phyloP scores from a whole-genome alignment of 2,329 filamentous ascomycete genomes.

The Leptodontidium sp. region DNA sequence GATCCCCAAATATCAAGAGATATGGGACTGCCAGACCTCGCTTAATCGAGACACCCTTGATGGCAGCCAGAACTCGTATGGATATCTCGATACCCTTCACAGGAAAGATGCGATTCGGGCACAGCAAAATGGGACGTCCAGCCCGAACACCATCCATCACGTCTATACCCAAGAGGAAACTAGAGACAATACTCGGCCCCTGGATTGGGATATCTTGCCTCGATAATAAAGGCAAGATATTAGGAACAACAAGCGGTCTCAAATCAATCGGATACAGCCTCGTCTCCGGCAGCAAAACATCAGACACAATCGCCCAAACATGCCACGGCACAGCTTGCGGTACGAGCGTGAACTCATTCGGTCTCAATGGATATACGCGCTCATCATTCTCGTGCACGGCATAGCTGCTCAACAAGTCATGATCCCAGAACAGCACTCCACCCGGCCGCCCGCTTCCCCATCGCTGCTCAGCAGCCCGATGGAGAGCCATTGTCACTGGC shows the following conservation, averaged over 20 bases:
- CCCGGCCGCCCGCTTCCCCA: slow-evolving; percentile 7
- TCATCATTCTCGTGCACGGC: slow-evolving; percentile 15
- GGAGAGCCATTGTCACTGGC: slow-evolving; percentile 10
- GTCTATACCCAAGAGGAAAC: background rate
- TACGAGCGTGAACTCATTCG: slow-evolving; percentile 15
- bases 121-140: slow-evolving; percentile 9
- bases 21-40: background rate
- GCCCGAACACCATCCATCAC: background rate
- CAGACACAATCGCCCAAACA: slow-evolving; percentile 15
- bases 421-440: slow-evolving; percentile 17
- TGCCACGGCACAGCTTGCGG: slow-evolving; percentile 21
- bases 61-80: slow-evolving; percentile 4
- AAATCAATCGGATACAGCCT: slow-evolving; percentile 5
- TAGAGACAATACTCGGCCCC: background rate
- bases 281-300: slow-evolving; percentile 8
- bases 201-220: background rate
- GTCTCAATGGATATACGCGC: slow-evolving; percentile 4
- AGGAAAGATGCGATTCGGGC: slow-evolving; percentile 19
- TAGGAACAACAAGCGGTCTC: slow-evolving; percentile 8
- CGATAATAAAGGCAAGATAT: background rate
- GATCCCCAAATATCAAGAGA: slow-evolving; percentile 18
- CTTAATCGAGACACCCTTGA: background rate
- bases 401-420: slow-evolving; percentile 17
- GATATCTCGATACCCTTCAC: slow-evolving; percentile 22
- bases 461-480: slow-evolving; percentile 6